Conservation (phyloP, 2,329 filamentous ascomycete genomes). For the Macrophomina tecta region DNA sequence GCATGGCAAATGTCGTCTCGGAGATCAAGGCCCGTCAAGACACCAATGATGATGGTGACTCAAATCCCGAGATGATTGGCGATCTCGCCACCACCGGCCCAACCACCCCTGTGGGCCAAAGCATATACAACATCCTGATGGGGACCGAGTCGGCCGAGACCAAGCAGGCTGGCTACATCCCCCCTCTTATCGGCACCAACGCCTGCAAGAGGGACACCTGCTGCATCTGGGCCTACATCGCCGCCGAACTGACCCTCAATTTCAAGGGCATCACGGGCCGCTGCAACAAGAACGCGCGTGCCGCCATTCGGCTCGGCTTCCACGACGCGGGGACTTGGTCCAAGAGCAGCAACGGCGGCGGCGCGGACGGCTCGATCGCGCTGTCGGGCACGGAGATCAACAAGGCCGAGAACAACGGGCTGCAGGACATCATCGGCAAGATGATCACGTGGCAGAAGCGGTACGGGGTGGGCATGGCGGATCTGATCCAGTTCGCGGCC, state of each 20-base stretch:
- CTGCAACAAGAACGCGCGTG: slow-evolving; percentile 39
- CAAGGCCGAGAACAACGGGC: slow-evolving; percentile 52
- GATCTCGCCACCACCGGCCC: slow-evolving; percentile 41
- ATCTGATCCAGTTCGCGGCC: slow-evolving; percentile 60
- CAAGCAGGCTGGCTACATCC: slow-evolving; percentile 33
- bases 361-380: slow-evolving; percentile 50
- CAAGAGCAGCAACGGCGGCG: slow-evolving; percentile 41
- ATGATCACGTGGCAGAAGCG: slow-evolving; percentile 48
- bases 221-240: slow-evolving; percentile 45
- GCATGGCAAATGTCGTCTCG: slow-evolving; percentile 30
- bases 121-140: slow-evolving; percentile 39
- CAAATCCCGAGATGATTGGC: slow-evolving; percentile 42
- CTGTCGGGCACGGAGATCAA: slow-evolving; percentile 45
- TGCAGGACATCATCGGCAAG: slow-evolving; percentile 50
- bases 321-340: slow-evolving; percentile 45
- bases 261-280: slow-evolving; percentile 37
- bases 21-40: slow-evolving; percentile 8
- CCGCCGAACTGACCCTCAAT: slow-evolving; percentile 36
- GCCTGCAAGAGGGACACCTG: slow-evolving; percentile 44
- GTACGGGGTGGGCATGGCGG: slow-evolving; percentile 58
- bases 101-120: slow-evolving; percentile 32
- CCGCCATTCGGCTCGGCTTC: slow-evolving; percentile 41
- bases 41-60: slow-evolving; percentile 31
- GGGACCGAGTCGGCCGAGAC: slow-evolving; percentile 38
- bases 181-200: slow-evolving; percentile 33